Conservation (phyloP, 345 rosid species). For the Hypericum perforatum region DNA sequence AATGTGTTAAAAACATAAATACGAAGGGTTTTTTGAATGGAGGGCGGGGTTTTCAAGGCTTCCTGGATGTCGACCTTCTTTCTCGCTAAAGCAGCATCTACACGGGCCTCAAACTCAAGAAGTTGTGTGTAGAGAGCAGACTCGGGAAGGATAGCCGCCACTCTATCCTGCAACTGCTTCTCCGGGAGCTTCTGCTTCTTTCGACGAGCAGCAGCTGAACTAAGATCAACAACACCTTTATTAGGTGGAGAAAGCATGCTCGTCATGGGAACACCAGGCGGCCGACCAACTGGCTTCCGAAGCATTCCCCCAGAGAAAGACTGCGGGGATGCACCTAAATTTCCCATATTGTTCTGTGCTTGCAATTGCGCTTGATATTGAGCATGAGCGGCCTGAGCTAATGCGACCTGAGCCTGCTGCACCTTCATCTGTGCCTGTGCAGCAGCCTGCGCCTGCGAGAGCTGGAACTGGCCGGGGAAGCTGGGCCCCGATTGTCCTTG, state of each 20-base stretch:
- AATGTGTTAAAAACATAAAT: slow-evolving; percentile 85
- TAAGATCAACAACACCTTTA: slow-evolving; percentile 71
- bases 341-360: slow-evolving; percentile 43
- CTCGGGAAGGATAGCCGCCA: slow-evolving; percentile 92
- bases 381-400: slow-evolving; percentile 45
- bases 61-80: slow-evolving; percentile 97
- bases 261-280: slow-evolving; percentile 56
- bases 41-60: slow-evolving; percentile 87
- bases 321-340: slow-evolving; percentile 59
- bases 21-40: slow-evolving; percentile 79
- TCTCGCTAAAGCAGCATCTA: slow-evolving; percentile 78
- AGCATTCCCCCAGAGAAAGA: slow-evolving; percentile 57
- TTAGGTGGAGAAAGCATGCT: slow-evolving; percentile 55
- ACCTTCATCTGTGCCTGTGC: slow-evolving; percentile 47
- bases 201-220: slow-evolving; percentile 62
- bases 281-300: slow-evolving; percentile 66
- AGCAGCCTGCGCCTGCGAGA: slow-evolving; percentile 56
- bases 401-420: slow-evolving; percentile 30
- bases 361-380: slow-evolving; percentile 80
- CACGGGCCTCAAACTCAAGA: slow-evolving; percentile 88
- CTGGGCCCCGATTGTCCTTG: slow-evolving; percentile 43
- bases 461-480: slow-evolving; percentile 60
- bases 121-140: slow-evolving; percentile 95
- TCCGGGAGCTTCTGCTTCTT: slow-evolving; percentile 96
- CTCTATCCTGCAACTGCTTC: slow-evolving; percentile 78